These are phyloP conservation scores for Flaveria trinervia DNA, from an alignment of 129 eudicot genomes.

Conservation along the genomic window DNA sequence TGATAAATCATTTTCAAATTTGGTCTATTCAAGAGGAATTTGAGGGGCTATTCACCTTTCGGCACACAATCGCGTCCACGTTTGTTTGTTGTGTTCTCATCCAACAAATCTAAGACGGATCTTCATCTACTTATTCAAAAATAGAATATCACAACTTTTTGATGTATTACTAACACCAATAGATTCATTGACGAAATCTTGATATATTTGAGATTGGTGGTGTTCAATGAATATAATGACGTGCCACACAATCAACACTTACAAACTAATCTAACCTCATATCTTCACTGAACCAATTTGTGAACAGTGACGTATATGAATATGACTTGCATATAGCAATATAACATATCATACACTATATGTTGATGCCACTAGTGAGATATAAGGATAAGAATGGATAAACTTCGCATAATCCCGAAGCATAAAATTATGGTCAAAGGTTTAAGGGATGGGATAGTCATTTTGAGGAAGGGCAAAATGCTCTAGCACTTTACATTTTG, in stretches of 20 bases:
- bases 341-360: not conserved
- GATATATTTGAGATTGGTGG: not conserved
- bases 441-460: no score
- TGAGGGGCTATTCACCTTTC: conserved; percentile 16
- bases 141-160: not conserved
- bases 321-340: not conserved
- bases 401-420: no score
- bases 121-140: not conserved
- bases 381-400: no score
- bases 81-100: conserved; percentile 4
- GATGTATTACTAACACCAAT: not conserved
- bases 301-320: conserved; percentile 16
- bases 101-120: conserved; percentile 15
- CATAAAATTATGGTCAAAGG: no score
- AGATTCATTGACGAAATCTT: not conserved
- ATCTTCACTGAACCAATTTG: not conserved
- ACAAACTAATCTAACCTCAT: conserved; percentile 7
- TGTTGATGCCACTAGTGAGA: no score
- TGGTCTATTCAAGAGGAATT: conserved; percentile 14
- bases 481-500: no score
- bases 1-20: conserved; percentile 13
- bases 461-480: no score
- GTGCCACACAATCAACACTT: conserved; percentile 12
- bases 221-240: conserved; percentile 18
- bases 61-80: conserved; percentile 18